These are phyloP conservation scores for Parathielavia appendiculata DNA, from an alignment of 495 filamentous ascomycete species.

Conservation along the genomic window DNA sequence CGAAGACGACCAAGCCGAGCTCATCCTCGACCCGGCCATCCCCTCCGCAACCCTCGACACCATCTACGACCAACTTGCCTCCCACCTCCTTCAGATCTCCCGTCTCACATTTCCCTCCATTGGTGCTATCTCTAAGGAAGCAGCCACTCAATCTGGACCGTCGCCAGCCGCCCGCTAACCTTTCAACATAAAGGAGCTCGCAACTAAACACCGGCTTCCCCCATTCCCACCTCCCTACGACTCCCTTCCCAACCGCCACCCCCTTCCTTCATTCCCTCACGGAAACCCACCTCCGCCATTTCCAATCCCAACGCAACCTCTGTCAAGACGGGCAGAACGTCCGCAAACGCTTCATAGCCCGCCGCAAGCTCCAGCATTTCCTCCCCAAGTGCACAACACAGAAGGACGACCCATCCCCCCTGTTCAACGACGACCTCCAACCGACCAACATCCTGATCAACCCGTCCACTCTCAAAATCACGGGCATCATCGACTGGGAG, in stretches of 20 bases:
- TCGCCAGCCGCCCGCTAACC: neutral
- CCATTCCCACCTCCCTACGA: neutral
- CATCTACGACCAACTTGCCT: slow-evolving; percentile 7
- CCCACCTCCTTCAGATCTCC: slow-evolving; percentile 2
- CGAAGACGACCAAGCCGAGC: neutral
- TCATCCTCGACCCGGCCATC: neutral
- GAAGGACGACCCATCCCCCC: slow-evolving; percentile 37
- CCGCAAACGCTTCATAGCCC: slow-evolving; percentile 36
- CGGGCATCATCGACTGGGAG: slow-evolving; percentile 40
- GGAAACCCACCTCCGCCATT: neutral
- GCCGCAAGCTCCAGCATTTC: slow-evolving; percentile 37
- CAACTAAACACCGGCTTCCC: neutral
- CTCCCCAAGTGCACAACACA: slow-evolving; percentile 35
- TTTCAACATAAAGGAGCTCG: slow-evolving; percentile 6
- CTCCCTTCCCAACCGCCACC: neutral
- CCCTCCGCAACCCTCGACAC: neutral
- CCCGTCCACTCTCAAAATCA: slow-evolving; percentile 38
- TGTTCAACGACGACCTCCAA: slow-evolving; percentile 42
- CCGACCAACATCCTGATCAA: slow-evolving; percentile 42
- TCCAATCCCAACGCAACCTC: slow-evolving; percentile 35
- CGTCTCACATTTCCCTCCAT: neutral
- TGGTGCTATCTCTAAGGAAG: neutral
- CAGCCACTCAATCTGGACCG: neutral
- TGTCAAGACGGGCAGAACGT: slow-evolving; percentile 31
- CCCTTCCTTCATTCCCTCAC: neutral